Evolutionary conservation across 1,284 basidiomycete genomes (phyloP).

Genomic region (Trametes polyzona): DNA sequence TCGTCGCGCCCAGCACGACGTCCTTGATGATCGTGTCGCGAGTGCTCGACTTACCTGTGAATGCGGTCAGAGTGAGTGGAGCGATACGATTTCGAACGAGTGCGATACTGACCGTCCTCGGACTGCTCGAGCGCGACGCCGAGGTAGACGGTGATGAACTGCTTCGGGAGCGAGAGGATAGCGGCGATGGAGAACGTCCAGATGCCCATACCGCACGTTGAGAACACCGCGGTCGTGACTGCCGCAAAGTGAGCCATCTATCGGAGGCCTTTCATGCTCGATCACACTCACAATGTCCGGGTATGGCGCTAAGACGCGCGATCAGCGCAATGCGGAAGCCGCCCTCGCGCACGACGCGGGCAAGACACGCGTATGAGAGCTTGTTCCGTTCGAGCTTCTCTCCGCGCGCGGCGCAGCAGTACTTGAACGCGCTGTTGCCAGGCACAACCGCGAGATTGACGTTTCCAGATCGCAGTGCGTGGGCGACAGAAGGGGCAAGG

Average conservation of each 20-base stretch:
- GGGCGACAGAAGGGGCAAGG: neutral
- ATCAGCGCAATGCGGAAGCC: constrained; percentile 80
- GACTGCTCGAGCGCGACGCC: constrained; percentile 58
- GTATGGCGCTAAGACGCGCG: constrained; percentile 79
- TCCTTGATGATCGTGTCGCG: constrained; percentile 66
- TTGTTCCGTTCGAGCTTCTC: constrained; percentile 75
- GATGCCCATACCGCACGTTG: constrained; percentile 80
- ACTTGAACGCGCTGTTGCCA: constrained; percentile 62
- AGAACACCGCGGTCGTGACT: constrained; percentile 77
- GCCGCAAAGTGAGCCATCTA: neutral
- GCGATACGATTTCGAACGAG: neutral
- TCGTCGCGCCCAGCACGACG: constrained; percentile 62
- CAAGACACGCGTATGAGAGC: constrained; percentile 77
- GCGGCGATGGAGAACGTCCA: constrained; percentile 73
- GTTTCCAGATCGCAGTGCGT: neutral
- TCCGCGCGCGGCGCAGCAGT: constrained; percentile 63
- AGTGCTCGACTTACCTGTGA: constrained; percentile 36
- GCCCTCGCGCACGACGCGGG: constrained; percentile 77
- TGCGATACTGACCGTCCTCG: constrained; percentile 38
- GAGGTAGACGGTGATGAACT: constrained; percentile 76
- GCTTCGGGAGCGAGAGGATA: constrained; percentile 78
- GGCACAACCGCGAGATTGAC: neutral
- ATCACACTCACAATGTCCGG: constrained; percentile 71
- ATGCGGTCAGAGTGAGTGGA: neutral
- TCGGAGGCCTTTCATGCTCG: neutral